Evolutionary conservation across 768 basidiomycete genomes (phyloP).

Genomic region (Psilocybe cyanescens): DNA sequence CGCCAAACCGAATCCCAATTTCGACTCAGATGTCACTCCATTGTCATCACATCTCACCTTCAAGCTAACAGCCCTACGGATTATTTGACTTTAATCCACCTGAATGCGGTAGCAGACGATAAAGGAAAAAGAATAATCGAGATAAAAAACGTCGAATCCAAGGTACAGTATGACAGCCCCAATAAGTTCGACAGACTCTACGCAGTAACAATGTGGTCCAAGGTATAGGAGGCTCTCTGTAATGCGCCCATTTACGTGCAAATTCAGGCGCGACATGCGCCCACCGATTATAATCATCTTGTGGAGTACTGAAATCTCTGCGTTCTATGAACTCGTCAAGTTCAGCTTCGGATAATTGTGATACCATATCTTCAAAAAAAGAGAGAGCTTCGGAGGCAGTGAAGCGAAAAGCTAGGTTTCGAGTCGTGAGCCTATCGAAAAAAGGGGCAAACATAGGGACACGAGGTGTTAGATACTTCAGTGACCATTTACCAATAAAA

Average conservation of each 20-base stretch:
- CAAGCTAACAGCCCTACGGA: no score
- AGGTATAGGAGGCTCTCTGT: slow-evolving; percentile 18
- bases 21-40: no score
- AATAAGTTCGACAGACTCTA: neutral
- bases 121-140: no score
- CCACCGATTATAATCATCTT: slow-evolving; percentile 20
- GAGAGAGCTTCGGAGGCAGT: slow-evolving; percentile 28
- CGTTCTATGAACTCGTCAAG: slow-evolving; percentile 22
- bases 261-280: slow-evolving; percentile 14
- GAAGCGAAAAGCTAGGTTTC: slow-evolving; percentile 24
- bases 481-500: slow-evolving; percentile 16
- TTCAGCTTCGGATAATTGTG: slow-evolving; percentile 17
- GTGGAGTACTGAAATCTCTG: no score
- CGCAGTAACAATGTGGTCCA: slow-evolving; percentile 5
- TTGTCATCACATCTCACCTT: no score
- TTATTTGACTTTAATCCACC: no score
- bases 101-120: no score
- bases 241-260: slow-evolving; percentile 16
- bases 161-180: neutral
- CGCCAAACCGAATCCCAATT: no score
- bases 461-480: neutral
- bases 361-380: slow-evolving; percentile 24
- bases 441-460: slow-evolving; percentile 32
- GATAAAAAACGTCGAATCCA: no score
- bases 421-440: slow-evolving; percentile 30